Conservation (phyloP, 371 early-diverging fungal genomes). For the Mucor plumbeus region DNA sequence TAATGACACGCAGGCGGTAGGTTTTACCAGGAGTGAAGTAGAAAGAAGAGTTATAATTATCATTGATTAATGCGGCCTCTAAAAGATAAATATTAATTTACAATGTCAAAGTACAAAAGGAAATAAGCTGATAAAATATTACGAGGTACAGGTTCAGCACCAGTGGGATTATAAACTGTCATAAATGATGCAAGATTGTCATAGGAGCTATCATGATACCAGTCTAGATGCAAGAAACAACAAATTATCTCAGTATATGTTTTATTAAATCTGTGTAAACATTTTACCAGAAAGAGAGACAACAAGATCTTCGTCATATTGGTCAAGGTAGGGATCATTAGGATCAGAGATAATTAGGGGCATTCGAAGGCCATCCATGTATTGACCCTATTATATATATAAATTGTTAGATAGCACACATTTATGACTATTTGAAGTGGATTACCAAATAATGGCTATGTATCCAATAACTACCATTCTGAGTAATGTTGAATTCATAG, state of each 20-base stretch:
- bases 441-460: constrained; percentile 43
- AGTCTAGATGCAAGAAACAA: too few species aligned
- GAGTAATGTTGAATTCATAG: constrained; percentile 62
- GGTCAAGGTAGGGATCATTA: constrained; percentile 63
- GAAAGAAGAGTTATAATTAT: constrained; percentile 52
- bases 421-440: not conserved
- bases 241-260: too few species aligned
- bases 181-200: constrained; percentile 51
- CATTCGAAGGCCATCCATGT: constrained; percentile 82
- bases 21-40: constrained; percentile 79
- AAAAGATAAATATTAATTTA: too few species aligned
- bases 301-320: constrained; percentile 73
- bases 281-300: constrained; percentile 63
- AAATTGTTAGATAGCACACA: not conserved
- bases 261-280: too few species aligned
- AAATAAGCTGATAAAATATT: too few species aligned
- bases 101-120: too few species aligned
- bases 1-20: constrained; percentile 84
- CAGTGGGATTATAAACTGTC: constrained; percentile 65
- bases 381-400: constrained; percentile 58
- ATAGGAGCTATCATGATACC: constrained; percentile 68
- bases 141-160: constrained; percentile 70
- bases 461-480: constrained; percentile 39
- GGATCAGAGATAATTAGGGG: constrained; percentile 74
- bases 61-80: too few species aligned